Base-by-base conservation (phyloP, 495 filamentous ascomycete species). In the Parathielavia appendiculata region DNA sequence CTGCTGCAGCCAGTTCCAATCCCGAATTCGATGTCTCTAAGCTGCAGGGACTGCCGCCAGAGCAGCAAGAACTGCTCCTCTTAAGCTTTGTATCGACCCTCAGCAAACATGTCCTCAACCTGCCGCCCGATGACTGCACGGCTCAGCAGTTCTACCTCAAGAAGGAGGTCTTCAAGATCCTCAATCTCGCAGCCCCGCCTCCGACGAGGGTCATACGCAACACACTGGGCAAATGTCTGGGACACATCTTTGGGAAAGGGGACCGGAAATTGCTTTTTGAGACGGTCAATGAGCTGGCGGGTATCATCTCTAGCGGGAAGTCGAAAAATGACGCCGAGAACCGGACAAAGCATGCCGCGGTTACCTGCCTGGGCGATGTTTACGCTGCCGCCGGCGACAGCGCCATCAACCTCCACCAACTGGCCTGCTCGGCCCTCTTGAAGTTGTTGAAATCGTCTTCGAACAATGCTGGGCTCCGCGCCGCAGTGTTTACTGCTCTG, bases 11-110 rank as follows among this genome's bases (percentile, higher is more conserved):
- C 5, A 72, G 56, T 44, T 64, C 72, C 50, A 73, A 76, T 61
- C 79, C 78, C 45, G 83, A 93, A 76, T 86, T 99, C 67, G 91
- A 99, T 69, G 70, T 95, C 63, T 70, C 83, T 51, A 95, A 93
- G 74, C 84, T 99, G 50, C 87, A 95, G 73, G 82, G 88, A 48
- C 85, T 97, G 54, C 87, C 92, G 56, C 87, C 90, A 34, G 93
- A 97, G 76, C 92, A 99, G 68, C 95, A 97, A 72, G 91, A 96
- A 64, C 83, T 97, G 20, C 92, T 91, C 69, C 81, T 99, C 57
- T 78, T 97, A 52, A 95, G 86, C 43, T 97, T 96, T 70, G 86
- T 91, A 32, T 86, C 90, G 32, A 83, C 87, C 46, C 81, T 97
- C 48, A 88, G 86, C 59, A 86, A 87, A 59, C 85, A 95, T 78